A percentile compares a stretch with the other conserved stretches of the same genome.
Conservation (phyloP, 345 rosid species). For the Dovyalis caffra region DNA sequence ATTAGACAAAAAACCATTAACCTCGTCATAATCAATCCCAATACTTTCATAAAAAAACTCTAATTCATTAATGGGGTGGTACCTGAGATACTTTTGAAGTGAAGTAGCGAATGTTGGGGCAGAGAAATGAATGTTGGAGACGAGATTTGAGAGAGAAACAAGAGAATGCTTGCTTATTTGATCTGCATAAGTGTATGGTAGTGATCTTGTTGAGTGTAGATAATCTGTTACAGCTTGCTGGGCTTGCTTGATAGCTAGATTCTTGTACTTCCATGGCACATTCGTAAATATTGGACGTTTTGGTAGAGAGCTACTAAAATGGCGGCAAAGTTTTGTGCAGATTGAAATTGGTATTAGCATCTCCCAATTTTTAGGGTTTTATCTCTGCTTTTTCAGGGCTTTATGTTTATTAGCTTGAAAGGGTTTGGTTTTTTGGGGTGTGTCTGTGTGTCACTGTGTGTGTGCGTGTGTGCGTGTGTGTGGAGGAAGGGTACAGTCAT, state of each 20-base stretch:
- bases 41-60: conserved; percentile 80
- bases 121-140: conserved; percentile 40
- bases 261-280: conserved; percentile 36
- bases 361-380: conserved; percentile 7
- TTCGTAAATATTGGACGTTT: conserved; percentile 7
- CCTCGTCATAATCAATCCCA: conserved; percentile 56
- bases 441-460: too few relatives aligned
- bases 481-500: neutral
- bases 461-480: too few relatives aligned
- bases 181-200: conserved; percentile 60
- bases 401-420: neutral
- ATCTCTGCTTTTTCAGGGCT: neutral
- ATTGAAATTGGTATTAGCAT: conserved; percentile 1
- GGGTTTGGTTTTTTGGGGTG: neutral
- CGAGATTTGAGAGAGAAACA: conserved; percentile 44
- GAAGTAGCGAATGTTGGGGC: conserved; percentile 35
- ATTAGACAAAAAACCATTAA: conserved; percentile 37
- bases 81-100: conserved; percentile 49
- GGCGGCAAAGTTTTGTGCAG: neutral
- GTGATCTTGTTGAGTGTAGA: conserved; percentile 46
- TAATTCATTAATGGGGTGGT: conserved; percentile 70
- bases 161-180: conserved; percentile 50
- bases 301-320: conserved; percentile 12
- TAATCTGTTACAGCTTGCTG: conserved; percentile 59
- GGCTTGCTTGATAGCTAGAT: conserved; percentile 46